Conservation (phyloP, 163 green algal species). For the Dunaliella salina region DNA sequence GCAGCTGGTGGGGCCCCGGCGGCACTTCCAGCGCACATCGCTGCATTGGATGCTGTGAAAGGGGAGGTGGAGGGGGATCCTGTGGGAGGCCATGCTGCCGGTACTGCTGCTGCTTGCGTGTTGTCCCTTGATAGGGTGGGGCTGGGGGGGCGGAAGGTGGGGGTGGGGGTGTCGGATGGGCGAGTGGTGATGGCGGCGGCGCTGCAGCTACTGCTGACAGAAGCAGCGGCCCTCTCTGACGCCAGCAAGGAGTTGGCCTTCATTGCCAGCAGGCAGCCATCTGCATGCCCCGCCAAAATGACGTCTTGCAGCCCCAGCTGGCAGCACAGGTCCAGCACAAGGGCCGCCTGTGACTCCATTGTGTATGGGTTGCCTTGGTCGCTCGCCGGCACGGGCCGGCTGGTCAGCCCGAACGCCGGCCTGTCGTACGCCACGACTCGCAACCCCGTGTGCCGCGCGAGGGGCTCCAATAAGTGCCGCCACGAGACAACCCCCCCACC, state of each 20-base stretch:
- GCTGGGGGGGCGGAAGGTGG: too few species aligned
- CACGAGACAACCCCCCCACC: conserved; percentile 70
- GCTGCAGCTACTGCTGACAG: too few species aligned
- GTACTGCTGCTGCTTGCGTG: too few species aligned
- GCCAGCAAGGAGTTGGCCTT: conserved; percentile 38
- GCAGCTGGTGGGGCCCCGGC: too few species aligned
- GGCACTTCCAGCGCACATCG: too few species aligned
- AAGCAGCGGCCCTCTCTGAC: background rate
- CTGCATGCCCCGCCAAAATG: conserved; percentile 62
- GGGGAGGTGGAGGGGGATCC: too few species aligned
- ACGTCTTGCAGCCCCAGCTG: conserved; percentile 47
- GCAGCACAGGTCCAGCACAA: conserved; percentile 52
- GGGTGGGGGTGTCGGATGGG: too few species aligned
- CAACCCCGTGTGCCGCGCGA: conserved; percentile 49
- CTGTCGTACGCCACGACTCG: conserved; percentile 67
- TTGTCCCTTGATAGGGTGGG: too few species aligned
- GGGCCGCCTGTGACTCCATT: conserved; percentile 48
- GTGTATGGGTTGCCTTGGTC: conserved; percentile 53
- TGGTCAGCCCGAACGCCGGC: conserved; percentile 54
- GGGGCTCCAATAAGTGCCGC: conserved; percentile 68
- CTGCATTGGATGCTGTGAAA: too few species aligned
- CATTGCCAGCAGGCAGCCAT: conserved; percentile 67
- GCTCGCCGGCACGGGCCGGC: conserved; percentile 19
- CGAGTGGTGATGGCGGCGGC: too few species aligned
- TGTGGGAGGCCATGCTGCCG: too few species aligned